phyloP scores from a whole-genome alignment of 1,284 basidiomycete genomes.

The Tylopilus sp. region DNA sequence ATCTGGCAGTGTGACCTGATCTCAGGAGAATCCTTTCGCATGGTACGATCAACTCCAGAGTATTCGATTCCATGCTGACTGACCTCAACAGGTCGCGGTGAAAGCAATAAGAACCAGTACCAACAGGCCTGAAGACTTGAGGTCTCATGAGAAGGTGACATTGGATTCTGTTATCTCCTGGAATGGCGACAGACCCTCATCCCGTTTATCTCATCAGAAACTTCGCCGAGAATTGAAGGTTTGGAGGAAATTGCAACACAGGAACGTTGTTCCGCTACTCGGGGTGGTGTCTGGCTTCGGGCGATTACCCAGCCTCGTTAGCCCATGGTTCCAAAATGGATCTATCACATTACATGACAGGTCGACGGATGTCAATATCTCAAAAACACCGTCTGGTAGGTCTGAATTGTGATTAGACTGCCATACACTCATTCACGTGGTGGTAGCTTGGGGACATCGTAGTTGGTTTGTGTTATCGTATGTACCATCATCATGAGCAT shows the following conservation, averaged over 20 bases:
- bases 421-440: neutral
- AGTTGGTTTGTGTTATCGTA: slow-evolving; percentile 28
- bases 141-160: slow-evolving; percentile 17
- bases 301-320: slow-evolving; percentile 24
- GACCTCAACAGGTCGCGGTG: slow-evolving; percentile 22
- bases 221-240: slow-evolving; percentile 28
- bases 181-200: neutral
- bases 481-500: slow-evolving; percentile 1
- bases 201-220: slow-evolving; percentile 14
- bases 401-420: neutral
- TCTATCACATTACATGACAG: slow-evolving; percentile 23
- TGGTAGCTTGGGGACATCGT: slow-evolving; percentile 26
- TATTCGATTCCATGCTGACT: neutral
- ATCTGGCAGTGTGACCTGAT: slow-evolving; percentile 28
- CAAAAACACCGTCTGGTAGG: slow-evolving; percentile 19
- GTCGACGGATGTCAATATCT: neutral
- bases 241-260: slow-evolving; percentile 23
- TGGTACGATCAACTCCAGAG: slow-evolving; percentile 4
- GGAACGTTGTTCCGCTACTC: slow-evolving; percentile 29
- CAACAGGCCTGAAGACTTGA: neutral
- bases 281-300: slow-evolving; percentile 24
- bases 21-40: neutral
- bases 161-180: neutral
- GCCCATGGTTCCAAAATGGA: slow-evolving; percentile 30
- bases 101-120: slow-evolving; percentile 16